Base-by-base conservation (phyloP, 2,329 filamentous ascomycete species). In the Colletotrichum lini region DNA sequence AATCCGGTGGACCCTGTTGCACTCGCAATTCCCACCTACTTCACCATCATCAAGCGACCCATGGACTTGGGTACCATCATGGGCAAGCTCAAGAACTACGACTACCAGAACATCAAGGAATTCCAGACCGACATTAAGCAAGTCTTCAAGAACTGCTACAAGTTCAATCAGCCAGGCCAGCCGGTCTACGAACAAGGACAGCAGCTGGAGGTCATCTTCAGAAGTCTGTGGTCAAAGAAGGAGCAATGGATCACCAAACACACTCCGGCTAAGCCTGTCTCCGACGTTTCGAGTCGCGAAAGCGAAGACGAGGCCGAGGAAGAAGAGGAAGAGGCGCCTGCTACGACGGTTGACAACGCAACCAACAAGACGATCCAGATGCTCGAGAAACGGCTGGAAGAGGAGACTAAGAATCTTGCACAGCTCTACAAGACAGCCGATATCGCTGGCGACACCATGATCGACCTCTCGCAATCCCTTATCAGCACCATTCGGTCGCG, bases 21-120 rank as follows among this genome's bases (percentile, higher is more conserved):
- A 0, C 85, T 98, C 65, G 95, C 96, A 79, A 98, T 98, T 71
- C 96, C 96, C 0, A 92, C 93, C 30, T 99, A 99, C 80, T 94
- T 96, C 80, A 94, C 93, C 77, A 86, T 98, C 73, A 95, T 99
- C 83, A 98, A 98, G 86, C 94, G 95, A 79, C 96, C 96, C 0
- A 99, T 98, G 96, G 96, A 99, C 80, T 86, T 98, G 60, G 87
- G 88, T 18, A 98, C 94, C n/a, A 93, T 98, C 78, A 86, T 89
- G 45, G 87, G 87, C 52, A 97, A 97, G 82, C 86, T 98, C 50
- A 90, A 92, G 75, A 86, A 86, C 15, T 94, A 95, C 35, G 90
- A 94, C 67, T 98, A 98, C 78, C 88, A 90, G 74, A 94, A 88
- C 67, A 88, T 94, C 1, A 95, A 94, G 80, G 95, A 98, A 56